Evolutionary conservation across 164 flowering plant genomes (phyloP), one percentile per base, ranked within the genome.

Genomic region (Paratinospora sagittata): DNA sequence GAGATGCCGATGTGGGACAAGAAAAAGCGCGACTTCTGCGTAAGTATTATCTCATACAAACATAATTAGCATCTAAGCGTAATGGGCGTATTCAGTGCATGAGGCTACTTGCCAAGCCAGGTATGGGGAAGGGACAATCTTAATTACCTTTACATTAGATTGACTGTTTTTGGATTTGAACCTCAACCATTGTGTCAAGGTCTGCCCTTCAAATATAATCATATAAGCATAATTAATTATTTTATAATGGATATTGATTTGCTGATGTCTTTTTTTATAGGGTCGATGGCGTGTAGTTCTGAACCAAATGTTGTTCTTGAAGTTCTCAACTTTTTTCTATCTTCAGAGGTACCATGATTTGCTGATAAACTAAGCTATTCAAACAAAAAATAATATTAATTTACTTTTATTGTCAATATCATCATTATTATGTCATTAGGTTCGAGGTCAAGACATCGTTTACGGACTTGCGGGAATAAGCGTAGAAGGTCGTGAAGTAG

Each of bases 1-100:
- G 97, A 73, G 98, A 96, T 78, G 82, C 91, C 67, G 98, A 91
- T 80, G 82, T 89, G 27, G 89, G 93, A 85, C 95, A 91, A 82
- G 99, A 69, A 36, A 69, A 69, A 69, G 27, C 71, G 33, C 71
- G 71, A 33, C 2, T 69, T 69, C 13, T 69, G 58, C 61, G 70
- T 68, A 68, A 60, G 57, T 60, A 60, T 60, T 26, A 24, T 49
- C 19, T 49, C 4, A 60, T 60, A n/a, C 5, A 24, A 16, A 24
- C n/a, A 6, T 57, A 57, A 23, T 19, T 6, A 19, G n/a, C n/a
- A n/a, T n/a, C n/a, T n/a, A n/a, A 30, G 34, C 34, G 4, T 30
- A 30, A 30, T 30, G 34, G 34, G 34, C 4, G 34, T 4, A 30
- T 4, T 30, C 34, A 30, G 34, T 30, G 34, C 34, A 1, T 1